phyloP scores from a whole-genome alignment of 441 rosid genomes.

The Aleurites moluccanus region DNA sequence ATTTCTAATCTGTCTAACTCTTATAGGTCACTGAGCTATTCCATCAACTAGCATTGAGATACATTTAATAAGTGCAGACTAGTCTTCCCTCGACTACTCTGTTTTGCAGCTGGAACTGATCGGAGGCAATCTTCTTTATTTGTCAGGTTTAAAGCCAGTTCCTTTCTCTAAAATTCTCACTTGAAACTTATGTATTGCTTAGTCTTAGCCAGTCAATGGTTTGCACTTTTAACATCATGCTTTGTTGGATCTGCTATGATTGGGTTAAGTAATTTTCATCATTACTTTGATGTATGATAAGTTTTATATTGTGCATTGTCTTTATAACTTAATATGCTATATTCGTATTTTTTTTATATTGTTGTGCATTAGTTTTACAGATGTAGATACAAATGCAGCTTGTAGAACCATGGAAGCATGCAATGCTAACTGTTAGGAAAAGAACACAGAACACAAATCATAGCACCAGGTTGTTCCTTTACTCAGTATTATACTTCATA shows the following conservation, averaged over 20 bases:
- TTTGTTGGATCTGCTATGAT: too few relatives aligned
- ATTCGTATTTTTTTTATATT: background rate
- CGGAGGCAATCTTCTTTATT: constrained; percentile 65
- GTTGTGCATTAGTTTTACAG: background rate
- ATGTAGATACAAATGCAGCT: background rate
- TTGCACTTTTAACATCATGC: background rate
- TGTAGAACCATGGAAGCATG: too few relatives aligned
- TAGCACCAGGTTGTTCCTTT: too few relatives aligned
- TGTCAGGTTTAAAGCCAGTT: constrained; percentile 61
- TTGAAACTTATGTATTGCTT: background rate
- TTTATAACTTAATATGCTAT: background rate
- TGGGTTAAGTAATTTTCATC: too few relatives aligned
- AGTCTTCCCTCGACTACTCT: constrained; percentile 79
- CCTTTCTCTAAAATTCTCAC: background rate
- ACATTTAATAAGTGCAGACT: constrained; percentile 80
- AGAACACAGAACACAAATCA: too few relatives aligned
- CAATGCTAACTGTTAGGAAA: too few relatives aligned
- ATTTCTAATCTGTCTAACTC: constrained; percentile 7
- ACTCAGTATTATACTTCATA: too few relatives aligned
- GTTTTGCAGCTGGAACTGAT: constrained; percentile 66
- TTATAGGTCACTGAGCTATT: constrained; percentile 61
- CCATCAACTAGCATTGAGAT: constrained; percentile 81
- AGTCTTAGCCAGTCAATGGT: background rate
- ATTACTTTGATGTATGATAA: background rate
- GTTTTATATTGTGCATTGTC: background rate